Percentiles rank a stretch among this genome's conserved stretches.
phyloP scores from a whole-genome alignment of 768 basidiomycete species.

The Suillus alpinus region DNA sequence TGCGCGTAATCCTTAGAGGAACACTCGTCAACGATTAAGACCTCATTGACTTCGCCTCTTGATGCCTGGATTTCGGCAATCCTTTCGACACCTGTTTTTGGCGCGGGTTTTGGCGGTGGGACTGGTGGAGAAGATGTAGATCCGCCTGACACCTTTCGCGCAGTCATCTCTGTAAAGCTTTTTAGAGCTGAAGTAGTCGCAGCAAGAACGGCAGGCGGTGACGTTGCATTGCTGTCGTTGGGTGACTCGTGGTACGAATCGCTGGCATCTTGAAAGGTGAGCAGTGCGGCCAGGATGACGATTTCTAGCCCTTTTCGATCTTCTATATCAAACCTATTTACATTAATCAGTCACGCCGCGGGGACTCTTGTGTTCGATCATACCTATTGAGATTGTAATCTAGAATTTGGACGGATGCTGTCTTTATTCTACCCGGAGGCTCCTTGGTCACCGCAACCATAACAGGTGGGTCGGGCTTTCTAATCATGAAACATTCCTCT shows the following conservation, averaged over 20 bases:
- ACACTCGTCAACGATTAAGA: conserved; percentile 67
- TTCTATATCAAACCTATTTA: conserved; percentile 71
- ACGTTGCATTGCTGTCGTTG: conserved; percentile 15
- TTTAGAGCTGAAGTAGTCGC: not conserved
- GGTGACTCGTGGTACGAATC: conserved; percentile 47
- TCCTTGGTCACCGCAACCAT: conserved; percentile 82
- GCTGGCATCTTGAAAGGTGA: conserved; percentile 75
- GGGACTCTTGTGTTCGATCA: not conserved
- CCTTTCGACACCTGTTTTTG: conserved; percentile 63
- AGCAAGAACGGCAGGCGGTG: not conserved
- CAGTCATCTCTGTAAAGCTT: conserved; percentile 5
- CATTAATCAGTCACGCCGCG: not conserved
- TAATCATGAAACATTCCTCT: conserved; percentile 77
- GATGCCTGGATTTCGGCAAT: conserved; percentile 70
- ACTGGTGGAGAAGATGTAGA: conserved; percentile 30
- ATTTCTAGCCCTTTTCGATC: conserved; percentile 87
- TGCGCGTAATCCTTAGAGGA: conserved; percentile 62
- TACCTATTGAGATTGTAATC: conserved; percentile 85
- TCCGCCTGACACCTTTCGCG: conserved; percentile 13
- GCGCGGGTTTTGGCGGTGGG: conserved; percentile 59
- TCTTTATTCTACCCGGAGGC: conserved; percentile 60
- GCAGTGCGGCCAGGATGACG: conserved; percentile 67
- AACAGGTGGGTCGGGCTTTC: conserved; percentile 86
- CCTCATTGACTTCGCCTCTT: conserved; percentile 72
- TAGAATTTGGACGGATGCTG: conserved; percentile 67